Evolutionary conservation across 805 yeast genomes (phyloP), one percentile per base, ranked within the genome.

Genomic region (Clavispora vitiphila): DNA sequence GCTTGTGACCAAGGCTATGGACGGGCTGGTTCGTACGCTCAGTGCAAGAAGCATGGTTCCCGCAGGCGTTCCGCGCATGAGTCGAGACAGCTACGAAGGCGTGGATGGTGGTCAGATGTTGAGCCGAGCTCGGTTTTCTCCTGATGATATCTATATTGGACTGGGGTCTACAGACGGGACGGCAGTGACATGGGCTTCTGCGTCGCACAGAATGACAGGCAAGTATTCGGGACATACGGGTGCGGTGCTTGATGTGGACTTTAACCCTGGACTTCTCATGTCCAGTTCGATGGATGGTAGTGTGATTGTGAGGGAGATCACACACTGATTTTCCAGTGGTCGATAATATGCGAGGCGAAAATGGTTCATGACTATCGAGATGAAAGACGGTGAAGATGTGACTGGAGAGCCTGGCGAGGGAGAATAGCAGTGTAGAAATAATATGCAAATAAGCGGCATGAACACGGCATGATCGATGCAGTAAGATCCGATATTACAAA

Each of bases 91-190:
- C 1, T 80, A 74, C 46, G 81, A 76, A 29, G 90, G 88, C 0
- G 78, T 86, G 0, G 65, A 71, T 0, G 62, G 79, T 3, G 71
- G 77, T 1, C 74, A 72, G 41, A 66, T 72, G 34, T 52, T 78
- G 27, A 69, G 79, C 1, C 61, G 85, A 41, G 69, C 79, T 2
- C 57, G 69, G 9, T 68, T 80, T 49, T 67, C 77, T n/a, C 52
- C 51, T 8, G 66, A 65, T 39, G 69, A 62, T 38, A 52, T 67
- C 52, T 45, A 66, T 51, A 54, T 77, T 8, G 48, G 63, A 3
- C 76, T 86, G 14, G 93, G 91, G 0, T 75, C 86, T 1, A 78
- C 76, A 22, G 88, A 84, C 56, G 65, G 72, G 1, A 69, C 77
- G 5, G 71, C 76, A 1, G 76, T 78, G 5, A 49, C 72, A 3